Conservation (phyloP, 179 eudicot genomes). For the Patellifolia procumbens region DNA sequence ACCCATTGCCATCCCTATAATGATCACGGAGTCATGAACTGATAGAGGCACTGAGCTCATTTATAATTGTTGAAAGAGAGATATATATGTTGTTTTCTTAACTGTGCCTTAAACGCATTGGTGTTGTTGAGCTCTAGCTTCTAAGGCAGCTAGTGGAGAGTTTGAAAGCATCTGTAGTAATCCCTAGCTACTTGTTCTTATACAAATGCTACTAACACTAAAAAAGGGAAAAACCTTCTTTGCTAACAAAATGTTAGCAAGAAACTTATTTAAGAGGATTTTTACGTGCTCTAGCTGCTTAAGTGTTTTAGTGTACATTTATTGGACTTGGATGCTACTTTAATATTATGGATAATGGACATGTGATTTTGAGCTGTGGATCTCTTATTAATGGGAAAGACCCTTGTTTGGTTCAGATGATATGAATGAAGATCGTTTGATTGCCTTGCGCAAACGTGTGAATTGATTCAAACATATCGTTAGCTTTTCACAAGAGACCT, state of each 20-base stretch:
- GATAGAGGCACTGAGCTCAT: too few relatives aligned
- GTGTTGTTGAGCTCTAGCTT: too few relatives aligned
- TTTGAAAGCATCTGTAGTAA: not conserved
- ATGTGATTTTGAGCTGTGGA: not conserved
- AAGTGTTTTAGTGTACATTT: not conserved
- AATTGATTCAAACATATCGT: conserved; percentile 70
- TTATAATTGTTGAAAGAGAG: too few relatives aligned
- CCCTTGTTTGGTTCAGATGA: conserved; percentile 61
- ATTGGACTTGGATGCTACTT: not conserved
- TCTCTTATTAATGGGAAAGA: conserved; percentile 1
- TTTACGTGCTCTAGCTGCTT: not conserved
- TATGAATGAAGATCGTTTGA: conserved; percentile 78
- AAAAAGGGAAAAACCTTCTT: not conserved
- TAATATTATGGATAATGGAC: not conserved
- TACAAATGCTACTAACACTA: not conserved
- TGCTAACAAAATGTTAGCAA: not conserved
- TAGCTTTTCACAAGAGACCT: conserved; percentile 52
- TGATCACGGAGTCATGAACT: too few relatives aligned
- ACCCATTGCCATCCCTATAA: too few relatives aligned
- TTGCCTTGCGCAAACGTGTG: conserved; percentile 87
- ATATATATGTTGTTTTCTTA: not conserved
- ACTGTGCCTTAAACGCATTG: not conserved
- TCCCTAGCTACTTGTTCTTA: not conserved
- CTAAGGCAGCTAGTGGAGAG: too few relatives aligned
- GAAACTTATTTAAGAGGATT: not conserved